Percentiles rank a stretch among this genome's conserved stretches.
Conservation (phyloP, 192 early-diverging fungal genomes). For the Entomortierella lignicola region DNA sequence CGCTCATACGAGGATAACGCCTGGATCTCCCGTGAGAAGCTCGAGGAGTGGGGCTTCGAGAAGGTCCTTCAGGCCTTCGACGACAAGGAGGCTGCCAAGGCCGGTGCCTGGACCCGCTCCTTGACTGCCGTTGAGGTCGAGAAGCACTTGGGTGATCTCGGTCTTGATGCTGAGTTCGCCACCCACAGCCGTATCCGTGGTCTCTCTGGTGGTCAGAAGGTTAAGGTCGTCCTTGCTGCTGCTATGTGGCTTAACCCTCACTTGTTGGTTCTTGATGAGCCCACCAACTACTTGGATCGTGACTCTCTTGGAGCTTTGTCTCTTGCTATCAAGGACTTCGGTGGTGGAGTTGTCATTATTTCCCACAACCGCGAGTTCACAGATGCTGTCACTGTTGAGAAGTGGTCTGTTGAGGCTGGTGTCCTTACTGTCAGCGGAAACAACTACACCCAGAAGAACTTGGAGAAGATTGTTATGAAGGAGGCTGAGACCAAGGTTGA, state of each 20-base stretch:
- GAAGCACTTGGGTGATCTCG: slow-evolving; percentile 82
- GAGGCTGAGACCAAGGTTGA: slow-evolving; percentile 66
- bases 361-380: slow-evolving; percentile 89
- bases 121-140: slow-evolving; percentile 76
- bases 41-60: slow-evolving; percentile 81
- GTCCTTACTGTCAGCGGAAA: slow-evolving; percentile 59
- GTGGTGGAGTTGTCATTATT: slow-evolving; percentile 87
- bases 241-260: slow-evolving; percentile 93
- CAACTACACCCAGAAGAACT: slow-evolving; percentile 64
- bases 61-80: slow-evolving; percentile 72
- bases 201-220: slow-evolving; percentile 86
- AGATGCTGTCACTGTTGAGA: slow-evolving; percentile 75
- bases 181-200: slow-evolving; percentile 77
- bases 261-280: slow-evolving; percentile 92
- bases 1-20: slow-evolving; percentile 81
- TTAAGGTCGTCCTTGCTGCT: slow-evolving; percentile 87
- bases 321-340: slow-evolving; percentile 78
- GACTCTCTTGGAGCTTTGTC: slow-evolving; percentile 75
- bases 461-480: slow-evolving; percentile 58
- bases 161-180: slow-evolving; percentile 81
- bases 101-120: slow-evolving; percentile 76
- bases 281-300: slow-evolving; percentile 80
- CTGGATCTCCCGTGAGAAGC: slow-evolving; percentile 75
- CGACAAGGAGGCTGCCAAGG: slow-evolving; percentile 74
- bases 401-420: slow-evolving; percentile 81